Base-by-base conservation (phyloP, 805 yeast species). In the Metschnikowia cerradonensis region DNA sequence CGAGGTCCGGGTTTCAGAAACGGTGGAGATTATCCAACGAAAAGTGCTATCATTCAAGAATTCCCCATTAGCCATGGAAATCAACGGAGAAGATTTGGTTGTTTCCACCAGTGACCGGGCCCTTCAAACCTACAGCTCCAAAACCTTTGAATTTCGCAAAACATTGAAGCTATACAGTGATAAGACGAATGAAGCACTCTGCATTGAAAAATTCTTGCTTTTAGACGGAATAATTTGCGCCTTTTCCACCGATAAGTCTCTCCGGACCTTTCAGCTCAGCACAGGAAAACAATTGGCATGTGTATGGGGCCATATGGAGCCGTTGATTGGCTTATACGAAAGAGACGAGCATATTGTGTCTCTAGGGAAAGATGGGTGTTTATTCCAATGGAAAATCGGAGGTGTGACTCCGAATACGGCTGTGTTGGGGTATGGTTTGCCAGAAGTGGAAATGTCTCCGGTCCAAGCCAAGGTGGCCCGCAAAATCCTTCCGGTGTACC, bases 161-260 rank as follows among this genome's bases (percentile, higher is more conserved):
- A 56, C 70, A 1, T 62, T 80, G 53, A 78, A 80, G 53, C 61
- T 81, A 1, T 59, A 59, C 56, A 70, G 68, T 43, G 76, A 72
- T 3, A 60, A 56, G 38, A 62, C 53, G 5, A 70, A 66, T 50
- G 82, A 78, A 15, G 70, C 77, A 0, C 47, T 80, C 30, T 65
- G 73, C 39, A 68, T 76, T 22, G 85, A 80, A 52, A 69, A 72
- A 46, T 67, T 80, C 23, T 64, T 67, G 8, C 55, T 76, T 1
- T 51, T 62, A 8, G 53, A 67, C 2, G 59, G 64, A 6, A 52
- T 65, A 14, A 59, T 80, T 2, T 66, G 73, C 8, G 74, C 75
- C 3, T 67, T 83, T 1, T 73, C 81, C 2, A 63, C 80, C 0
- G 90, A 85, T 61, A 83, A 82, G 60, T 77, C 86, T 26, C 63